These are phyloP conservation scores for Saturnispora silvae DNA, from an alignment of 805 yeast genomes.

Conservation along the genomic window DNA sequence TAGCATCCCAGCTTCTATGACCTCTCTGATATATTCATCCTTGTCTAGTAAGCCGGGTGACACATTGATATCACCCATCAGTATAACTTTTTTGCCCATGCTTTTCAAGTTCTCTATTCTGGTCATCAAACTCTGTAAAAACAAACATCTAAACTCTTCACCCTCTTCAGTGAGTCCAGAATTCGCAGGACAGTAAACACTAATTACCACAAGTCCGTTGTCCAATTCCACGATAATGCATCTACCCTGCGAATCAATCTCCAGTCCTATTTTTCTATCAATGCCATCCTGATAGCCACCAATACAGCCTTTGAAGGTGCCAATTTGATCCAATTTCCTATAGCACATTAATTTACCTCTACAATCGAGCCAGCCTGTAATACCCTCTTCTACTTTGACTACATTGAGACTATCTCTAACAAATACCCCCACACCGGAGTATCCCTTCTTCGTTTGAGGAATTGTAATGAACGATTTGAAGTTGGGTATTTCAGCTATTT, in stretches of 20 bases:
- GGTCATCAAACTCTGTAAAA: constrained; percentile 46
- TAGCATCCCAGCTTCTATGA: constrained; percentile 29
- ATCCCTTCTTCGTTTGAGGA: constrained; percentile 65
- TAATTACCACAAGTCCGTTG: constrained; percentile 47
- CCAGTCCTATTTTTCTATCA: constrained; percentile 20
- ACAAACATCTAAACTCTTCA: constrained; percentile 45
- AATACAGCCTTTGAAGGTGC: constrained; percentile 28
- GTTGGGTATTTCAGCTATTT: constrained; percentile 35
- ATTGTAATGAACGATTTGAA: constrained; percentile 59
- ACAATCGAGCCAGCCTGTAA: constrained; percentile 52
- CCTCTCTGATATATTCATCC: constrained; percentile 53
- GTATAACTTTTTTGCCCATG: constrained; percentile 55
- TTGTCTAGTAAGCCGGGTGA: constrained; percentile 72
- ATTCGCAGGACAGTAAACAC: constrained; percentile 87
- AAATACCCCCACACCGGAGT: constrained; percentile 86
- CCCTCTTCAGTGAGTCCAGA: constrained; percentile 63
- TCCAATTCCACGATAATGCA: constrained; percentile 66
- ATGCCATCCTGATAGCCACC: constrained; percentile 59
- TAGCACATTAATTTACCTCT: constrained; percentile 14
- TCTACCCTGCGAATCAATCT: constrained; percentile 80
- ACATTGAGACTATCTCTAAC: constrained; percentile 52
- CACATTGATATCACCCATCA: constrained; percentile 87
- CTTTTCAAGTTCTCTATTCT: constrained; percentile 48
- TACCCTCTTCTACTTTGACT: constrained; percentile 78
- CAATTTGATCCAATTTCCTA: constrained; percentile 16